Conservation (phyloP, 306 rosid genomes). For the Alnus rubra region DNA sequence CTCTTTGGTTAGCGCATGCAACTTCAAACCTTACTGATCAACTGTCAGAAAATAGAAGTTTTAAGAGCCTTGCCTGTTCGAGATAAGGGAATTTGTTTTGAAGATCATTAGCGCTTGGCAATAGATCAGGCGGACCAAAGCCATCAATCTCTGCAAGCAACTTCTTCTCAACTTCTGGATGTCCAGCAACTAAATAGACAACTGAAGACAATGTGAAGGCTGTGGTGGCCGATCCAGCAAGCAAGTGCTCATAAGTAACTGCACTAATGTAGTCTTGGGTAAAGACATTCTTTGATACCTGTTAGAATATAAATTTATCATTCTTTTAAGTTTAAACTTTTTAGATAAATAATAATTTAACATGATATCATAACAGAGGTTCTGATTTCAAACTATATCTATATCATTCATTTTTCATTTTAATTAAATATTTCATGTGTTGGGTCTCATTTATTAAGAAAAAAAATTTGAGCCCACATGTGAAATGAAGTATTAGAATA, state of each 20-base stretch:
- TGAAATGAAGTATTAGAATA: too few species aligned
- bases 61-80: conserved; percentile 58
- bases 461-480: too few species aligned
- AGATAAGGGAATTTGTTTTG: conserved; percentile 74
- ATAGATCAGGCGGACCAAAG: conserved; percentile 52
- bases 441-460: too few species aligned
- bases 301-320: too few species aligned
- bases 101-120: conserved; percentile 71
- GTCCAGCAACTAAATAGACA: conserved; percentile 81
- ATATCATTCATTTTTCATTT: too few species aligned
- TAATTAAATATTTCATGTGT: too few species aligned
- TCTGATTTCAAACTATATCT: too few species aligned
- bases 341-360: too few species aligned
- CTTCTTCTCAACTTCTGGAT: conserved; percentile 72
- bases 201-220: conserved; percentile 74
- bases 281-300: conserved; percentile 47
- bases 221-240: conserved; percentile 91
- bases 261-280: conserved; percentile 77
- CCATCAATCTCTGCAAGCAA: conserved; percentile 72
- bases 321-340: too few species aligned
- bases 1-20: neutral
- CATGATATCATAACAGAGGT: too few species aligned
- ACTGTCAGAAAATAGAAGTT: neutral
- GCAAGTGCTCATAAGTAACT: conserved; percentile 81
- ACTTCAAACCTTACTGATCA: neutral